Base-by-base conservation (phyloP, 768 basidiomycete species). In the Paxillus involutus region DNA sequence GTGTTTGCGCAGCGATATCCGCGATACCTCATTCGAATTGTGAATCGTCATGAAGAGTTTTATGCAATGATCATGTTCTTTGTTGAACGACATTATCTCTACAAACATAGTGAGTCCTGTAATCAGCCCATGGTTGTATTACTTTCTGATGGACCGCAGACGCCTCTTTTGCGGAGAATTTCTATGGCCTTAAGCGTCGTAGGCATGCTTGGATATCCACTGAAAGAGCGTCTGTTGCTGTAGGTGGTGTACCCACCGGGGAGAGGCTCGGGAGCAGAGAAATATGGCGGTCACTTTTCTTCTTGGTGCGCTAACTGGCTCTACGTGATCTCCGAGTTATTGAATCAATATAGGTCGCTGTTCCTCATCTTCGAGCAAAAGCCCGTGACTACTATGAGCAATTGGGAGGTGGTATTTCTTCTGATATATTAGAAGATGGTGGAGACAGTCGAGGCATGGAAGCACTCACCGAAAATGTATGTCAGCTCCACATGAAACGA, bases 31-130 rank as follows among this genome's bases (percentile, higher is more conserved):
- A 73, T 99, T 41, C 85, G 87, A 16, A 78, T 98, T 49, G 91
- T 97, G 14, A 98, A 98, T 70, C 77, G 85, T 32, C 97, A 99
- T 76, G 97, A 99, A 69, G 95, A 98, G 69, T 92, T 97, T 71
- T 98, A 97, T 63, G 91, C 94, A 1, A 59, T 81, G 13, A 77
- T 96, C 57, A 91, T 98, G 87, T 73, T 95, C 50, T 79, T 94
- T 52, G 87, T 98, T 16, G 97, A 99, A 73, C 78, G 86, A 14
- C 86, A 96, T 73, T 95, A 97, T 71, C 85, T 99, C 52, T 82
- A 81, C 57, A 89, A 85, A 66, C 85, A 95, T 63, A 84, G 95
- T 94, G 57, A 55, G 87, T 69, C 47, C 59, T 43, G 6, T 42
- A 2, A 26, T 16, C 41, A 43, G 12, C 12, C 32, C 41, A 19